Evolutionary conservation across 805 yeast genomes (phyloP), one percentile per base, ranked within the genome.

Genomic region (Ogataea polymorpha): DNA sequence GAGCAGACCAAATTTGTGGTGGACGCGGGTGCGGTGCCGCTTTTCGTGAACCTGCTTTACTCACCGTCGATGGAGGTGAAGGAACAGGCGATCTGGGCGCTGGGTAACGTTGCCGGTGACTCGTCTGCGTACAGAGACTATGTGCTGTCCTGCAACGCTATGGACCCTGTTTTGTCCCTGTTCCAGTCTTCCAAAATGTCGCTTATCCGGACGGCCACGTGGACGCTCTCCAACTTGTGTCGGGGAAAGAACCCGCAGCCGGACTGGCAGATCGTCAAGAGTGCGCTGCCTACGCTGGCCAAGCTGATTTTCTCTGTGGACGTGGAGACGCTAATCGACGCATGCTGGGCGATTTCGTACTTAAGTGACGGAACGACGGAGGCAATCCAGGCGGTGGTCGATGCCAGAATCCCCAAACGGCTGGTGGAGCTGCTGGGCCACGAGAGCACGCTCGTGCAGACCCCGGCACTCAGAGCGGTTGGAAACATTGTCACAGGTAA

Each of bases 31-130:
- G 98, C 98, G 0, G 95, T 93, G 32, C 98, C 98, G 14, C 70
- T 80, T 41, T 89, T 93, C 65, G 96, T 93, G 32, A 75, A 82
- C 50, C 72, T 93, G 53, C 74, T 93, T 54, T 75, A 79, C 55
- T 85, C 96, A 3, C 79, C 79, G 44, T 86, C 95, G 30, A 71
- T 82, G 44, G 98, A 93, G 60, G 97, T 93, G 42, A 87, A 88
- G 66, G 99, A 93, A 66, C 99, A 93, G 70, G 98, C 98, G 11
- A 91, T 93, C 54, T 93, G 99, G 99, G 98, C 99, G 21, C 72
- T 93, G 52, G 99, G 99, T 68, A 93, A 93, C 63, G 96, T 93
- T 63, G 98, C 99, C 20, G 99, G 99, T 65, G 99, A 93, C 63
- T 87, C 96, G 12, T 77, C 96, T 7, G 71, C 74, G 30, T 88